phyloP scores from a whole-genome alignment of 2,329 filamentous ascomycete genomes.

The Xylariaceae sp. region DNA sequence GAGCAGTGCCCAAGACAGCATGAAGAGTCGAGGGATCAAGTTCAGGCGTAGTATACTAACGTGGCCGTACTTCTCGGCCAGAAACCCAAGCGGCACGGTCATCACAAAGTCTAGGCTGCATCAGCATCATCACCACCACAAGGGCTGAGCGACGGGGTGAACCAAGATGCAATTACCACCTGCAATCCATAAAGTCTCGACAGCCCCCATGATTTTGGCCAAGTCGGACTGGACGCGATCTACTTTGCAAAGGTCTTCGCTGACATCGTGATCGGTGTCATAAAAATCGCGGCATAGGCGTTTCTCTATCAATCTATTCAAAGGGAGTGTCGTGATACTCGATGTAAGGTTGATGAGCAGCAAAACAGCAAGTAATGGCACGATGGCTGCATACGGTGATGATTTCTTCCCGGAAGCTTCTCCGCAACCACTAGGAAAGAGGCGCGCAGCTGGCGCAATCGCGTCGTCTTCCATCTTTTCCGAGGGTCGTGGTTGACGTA shows the following conservation, averaged over 20 bases:
- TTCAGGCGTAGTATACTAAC: constrained; percentile 39
- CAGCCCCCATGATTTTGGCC: constrained; percentile 47
- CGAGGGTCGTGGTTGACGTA: too few relatives aligned
- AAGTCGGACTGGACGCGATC: constrained; percentile 46
- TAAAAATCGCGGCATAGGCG: constrained; percentile 50
- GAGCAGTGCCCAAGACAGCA: constrained; percentile 36
- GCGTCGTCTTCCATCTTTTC: too few relatives aligned
- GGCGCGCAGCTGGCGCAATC: too few relatives aligned
- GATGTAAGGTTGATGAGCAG: constrained; percentile 43
- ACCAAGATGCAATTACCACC: constrained; percentile 33
- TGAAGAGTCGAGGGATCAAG: constrained; percentile 35
- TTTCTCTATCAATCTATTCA: constrained; percentile 42
- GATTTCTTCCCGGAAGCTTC: too few relatives aligned
- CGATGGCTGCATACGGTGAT: constrained; percentile 2
- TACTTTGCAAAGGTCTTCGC: constrained; percentile 51
- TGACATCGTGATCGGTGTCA: constrained; percentile 33
- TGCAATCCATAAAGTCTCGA: constrained; percentile 46
- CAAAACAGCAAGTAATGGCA: constrained; percentile 35
- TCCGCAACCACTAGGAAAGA: too few relatives aligned
- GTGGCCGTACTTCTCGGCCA: constrained; percentile 40
- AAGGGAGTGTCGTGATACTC: constrained; percentile 44
- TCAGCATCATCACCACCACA: constrained; percentile 3
- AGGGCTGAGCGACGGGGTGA: background rate
- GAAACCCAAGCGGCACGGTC: constrained; percentile 44
- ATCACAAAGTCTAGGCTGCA: constrained; percentile 38